Base-by-base conservation (phyloP, 2,329 filamentous ascomycete species). In the Nemania sp. region DNA sequence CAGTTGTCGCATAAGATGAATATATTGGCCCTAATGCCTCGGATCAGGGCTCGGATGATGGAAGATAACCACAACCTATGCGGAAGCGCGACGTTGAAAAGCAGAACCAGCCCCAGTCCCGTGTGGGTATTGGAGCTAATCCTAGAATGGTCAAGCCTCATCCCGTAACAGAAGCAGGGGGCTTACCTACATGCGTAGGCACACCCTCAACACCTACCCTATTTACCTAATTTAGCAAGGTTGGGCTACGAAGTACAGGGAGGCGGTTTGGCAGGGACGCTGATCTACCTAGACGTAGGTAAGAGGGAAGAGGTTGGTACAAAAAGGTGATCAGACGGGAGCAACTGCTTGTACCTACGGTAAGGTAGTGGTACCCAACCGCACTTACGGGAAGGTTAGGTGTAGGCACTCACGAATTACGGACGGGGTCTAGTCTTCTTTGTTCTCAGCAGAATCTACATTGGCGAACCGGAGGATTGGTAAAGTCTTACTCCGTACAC, bases 31-130 rank as follows among this genome's bases (percentile, higher is more conserved):
- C 62, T 54, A 57, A 57, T 49, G 47, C 57, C 54, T 59, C 58
- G 58, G 58, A 63, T 29, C 35, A 39, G 35, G 11, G 15, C 35
- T 39, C 15, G 11, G 35, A 13, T 57, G 61, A 62, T 62, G 60
- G 35, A 50, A 48, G 35, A 46, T 32, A 42, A 57, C 53, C 60
- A 62, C 66, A 59, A 65, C 62, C 54, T 34, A 65, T 60, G 51
- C 29, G 65, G 68, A 69, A 65, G 68, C 69, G 69, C 69, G 68
- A 71, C 67, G 67, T 71, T 66, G 65, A 70, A 68, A 69, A 68
- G 64, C 62, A 69, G 59, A 61, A 53, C 4, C 64, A 63, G 64
- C 64, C 64, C 60, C 58, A 51, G 60, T 57, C 53, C 49, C 51
- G 43, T 59, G 64, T 48, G 55, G 59, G 43, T 17, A 42, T 42